Evolutionary conservation across 2,329 filamentous ascomycete species (phyloP).

Genomic region (Fusarium sp.): DNA sequence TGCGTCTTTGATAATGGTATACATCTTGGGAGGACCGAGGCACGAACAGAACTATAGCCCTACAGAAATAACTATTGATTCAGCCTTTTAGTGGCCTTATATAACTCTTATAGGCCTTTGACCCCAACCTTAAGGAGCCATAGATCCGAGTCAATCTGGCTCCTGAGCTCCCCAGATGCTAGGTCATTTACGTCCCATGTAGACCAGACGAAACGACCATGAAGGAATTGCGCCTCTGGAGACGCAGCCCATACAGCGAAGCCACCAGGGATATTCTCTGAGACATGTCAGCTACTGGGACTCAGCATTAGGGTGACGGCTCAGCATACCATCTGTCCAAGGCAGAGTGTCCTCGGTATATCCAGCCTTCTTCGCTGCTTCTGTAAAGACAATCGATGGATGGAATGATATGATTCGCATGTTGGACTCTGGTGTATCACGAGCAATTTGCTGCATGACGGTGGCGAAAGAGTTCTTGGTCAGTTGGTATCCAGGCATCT

Average conservation of each 20-base stretch:
- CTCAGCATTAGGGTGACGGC: fast-evolving
- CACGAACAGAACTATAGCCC: too few species aligned
- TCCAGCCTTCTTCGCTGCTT: conserved; percentile 36
- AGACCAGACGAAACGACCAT: conserved; percentile 57
- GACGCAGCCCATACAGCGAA: conserved; percentile 54
- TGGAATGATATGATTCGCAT: conserved; percentile 55
- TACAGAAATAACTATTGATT: not conserved
- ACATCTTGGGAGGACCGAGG: too few species aligned
- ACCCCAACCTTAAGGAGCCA: conserved; percentile 41
- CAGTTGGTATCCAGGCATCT: conserved; percentile 47
- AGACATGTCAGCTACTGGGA: not conserved
- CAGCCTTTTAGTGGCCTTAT: fast-evolving
- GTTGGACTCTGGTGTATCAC: conserved; percentile 42
- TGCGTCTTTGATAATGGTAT: too few species aligned
- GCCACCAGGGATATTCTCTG: conserved; percentile 52
- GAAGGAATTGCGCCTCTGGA: conserved; percentile 56
- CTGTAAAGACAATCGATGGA: conserved; percentile 51
- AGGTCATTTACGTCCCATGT: conserved; percentile 64
- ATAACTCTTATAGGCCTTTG: conserved; percentile 6
- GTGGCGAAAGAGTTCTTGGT: conserved; percentile 51
- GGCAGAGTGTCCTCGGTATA: conserved; percentile 36
- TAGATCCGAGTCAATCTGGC: conserved; percentile 20
- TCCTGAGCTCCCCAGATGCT: conserved; percentile 1
- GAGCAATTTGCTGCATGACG: conserved; percentile 49
- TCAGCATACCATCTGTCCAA: conserved; percentile 28